Evolutionary conservation across 345 rosid species (phyloP), one percentile per base, ranked within the genome.

Genomic region (Iberis pinnata): DNA sequence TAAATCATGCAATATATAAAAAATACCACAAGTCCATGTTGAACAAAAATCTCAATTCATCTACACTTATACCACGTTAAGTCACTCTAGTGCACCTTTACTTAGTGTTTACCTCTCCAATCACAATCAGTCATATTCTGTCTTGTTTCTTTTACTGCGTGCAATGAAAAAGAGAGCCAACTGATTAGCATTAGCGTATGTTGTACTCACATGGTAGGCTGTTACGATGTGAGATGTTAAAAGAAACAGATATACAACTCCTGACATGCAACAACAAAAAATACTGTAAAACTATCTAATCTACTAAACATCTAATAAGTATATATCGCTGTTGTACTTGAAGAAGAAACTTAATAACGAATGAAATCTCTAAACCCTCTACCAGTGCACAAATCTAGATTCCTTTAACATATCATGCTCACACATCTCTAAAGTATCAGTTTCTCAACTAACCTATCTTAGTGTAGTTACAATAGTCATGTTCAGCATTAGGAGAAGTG

Each of bases 71-170:
- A 22, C 4, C 25, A 4, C 8, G 4, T 29, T 37, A 45, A 0
- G 18, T 37, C 7, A 6, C 35, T 17, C 8, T 55, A 9, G 45
- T n/a, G 12, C 20, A 55, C 33, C 55, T 38, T 39, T 14, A 3
- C 52, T 54, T 39, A 25, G 25, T 29, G 14, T 60, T 49, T 18
- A 47, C 49, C 15, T 18, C n/a, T n/a, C n/a, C n/a, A n/a, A n/a
- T 6, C 43, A 8, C 44, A 60, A 25, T 42, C 29, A 4, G 52
- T 33, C 57, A 11, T 32, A 22, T 17, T 44, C 16, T 35, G 39
- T 53, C 39, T 42, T 50, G 53, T 36, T 43, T 45, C 35, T 38
- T 43, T 38, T 26, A 27, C 55, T 63, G 55, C 49, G 26, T 17
- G 9, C 22, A 37, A 45, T 8, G 0, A 12, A 53, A 33, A 41